phyloP scores from a whole-genome alignment of 2,329 filamentous ascomycete species.

The Fusarium euwallaceae region DNA sequence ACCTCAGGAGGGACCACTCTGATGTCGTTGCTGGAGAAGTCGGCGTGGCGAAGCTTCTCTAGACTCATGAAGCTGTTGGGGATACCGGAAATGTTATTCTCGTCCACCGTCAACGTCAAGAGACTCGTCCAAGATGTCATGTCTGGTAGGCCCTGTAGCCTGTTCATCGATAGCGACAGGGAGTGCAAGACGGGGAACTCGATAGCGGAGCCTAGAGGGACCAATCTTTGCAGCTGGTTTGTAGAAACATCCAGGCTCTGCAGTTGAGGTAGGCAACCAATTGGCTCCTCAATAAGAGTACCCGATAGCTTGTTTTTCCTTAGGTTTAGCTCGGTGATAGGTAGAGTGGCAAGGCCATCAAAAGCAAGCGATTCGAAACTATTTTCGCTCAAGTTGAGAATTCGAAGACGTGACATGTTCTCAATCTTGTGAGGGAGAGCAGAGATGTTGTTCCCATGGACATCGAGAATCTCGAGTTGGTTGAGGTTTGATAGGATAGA shows the following conservation, averaged over 20 bases:
- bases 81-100: conserved; percentile 83
- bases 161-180: conserved; percentile 84
- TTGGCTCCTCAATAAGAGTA: conserved; percentile 74
- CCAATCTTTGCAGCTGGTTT: conserved; percentile 76
- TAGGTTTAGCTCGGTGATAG: conserved; percentile 79
- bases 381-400: conserved; percentile 86
- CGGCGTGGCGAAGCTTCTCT: conserved; percentile 77
- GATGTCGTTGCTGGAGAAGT: conserved; percentile 89
- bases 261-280: conserved; percentile 71
- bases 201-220: conserved; percentile 61
- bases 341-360: conserved; percentile 73
- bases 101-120: conserved; percentile 79
- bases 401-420: conserved; percentile 76
- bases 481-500: conserved; percentile 72
- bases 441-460: conserved; percentile 84
- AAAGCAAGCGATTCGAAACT: conserved; percentile 79
- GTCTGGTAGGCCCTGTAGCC: conserved; percentile 79
- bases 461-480: conserved; percentile 82
- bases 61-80: conserved; percentile 81
- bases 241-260: conserved; percentile 83
- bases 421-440: conserved; percentile 76
- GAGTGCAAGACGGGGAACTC: conserved; percentile 78
- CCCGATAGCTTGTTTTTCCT: conserved; percentile 84
- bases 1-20: conserved; percentile 80
- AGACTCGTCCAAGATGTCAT: conserved; percentile 81